Evolutionary conservation across 208 protist genomes (phyloP).

Genomic region (Tritrichomonas musculus): DNA sequence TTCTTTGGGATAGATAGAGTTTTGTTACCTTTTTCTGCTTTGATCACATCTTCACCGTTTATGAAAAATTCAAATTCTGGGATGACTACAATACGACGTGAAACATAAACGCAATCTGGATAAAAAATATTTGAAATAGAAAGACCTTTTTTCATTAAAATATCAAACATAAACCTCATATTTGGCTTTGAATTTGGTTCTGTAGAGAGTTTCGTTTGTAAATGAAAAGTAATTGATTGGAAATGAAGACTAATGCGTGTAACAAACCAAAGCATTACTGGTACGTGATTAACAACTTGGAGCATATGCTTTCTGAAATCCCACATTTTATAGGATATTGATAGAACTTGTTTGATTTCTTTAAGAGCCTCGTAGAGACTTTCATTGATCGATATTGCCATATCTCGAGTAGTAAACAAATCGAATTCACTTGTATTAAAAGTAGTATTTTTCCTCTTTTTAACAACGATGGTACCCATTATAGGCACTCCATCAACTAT

Average conservation of each 20-base stretch:
- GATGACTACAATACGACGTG: neutral
- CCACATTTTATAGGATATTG: neutral
- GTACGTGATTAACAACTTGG: neutral
- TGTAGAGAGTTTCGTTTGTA: neutral
- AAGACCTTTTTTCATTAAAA: neutral
- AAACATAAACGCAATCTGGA: neutral
- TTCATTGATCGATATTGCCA: neutral
- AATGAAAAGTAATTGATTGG: neutral
- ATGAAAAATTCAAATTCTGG: neutral
- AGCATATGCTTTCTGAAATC: neutral
- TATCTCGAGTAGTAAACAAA: neutral
- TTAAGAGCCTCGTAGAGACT: neutral
- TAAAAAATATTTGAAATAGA: neutral
- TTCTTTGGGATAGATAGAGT: neutral
- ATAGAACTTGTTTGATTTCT: neutral
- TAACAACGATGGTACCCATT: neutral
- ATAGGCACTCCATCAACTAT: neutral
- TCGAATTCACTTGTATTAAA: neutral
- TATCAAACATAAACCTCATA: neutral
- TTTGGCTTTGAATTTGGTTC: no score
- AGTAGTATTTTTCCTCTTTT: neutral
- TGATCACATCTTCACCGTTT: neutral
- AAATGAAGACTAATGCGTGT: neutral
- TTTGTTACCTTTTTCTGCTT: neutral
- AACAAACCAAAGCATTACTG: neutral